Percentiles rank a stretch among this genome's conserved stretches.
Evolutionary conservation across 2,329 filamentous ascomycete species (phyloP).

Genomic region (Decorospora gaudefroyi): DNA sequence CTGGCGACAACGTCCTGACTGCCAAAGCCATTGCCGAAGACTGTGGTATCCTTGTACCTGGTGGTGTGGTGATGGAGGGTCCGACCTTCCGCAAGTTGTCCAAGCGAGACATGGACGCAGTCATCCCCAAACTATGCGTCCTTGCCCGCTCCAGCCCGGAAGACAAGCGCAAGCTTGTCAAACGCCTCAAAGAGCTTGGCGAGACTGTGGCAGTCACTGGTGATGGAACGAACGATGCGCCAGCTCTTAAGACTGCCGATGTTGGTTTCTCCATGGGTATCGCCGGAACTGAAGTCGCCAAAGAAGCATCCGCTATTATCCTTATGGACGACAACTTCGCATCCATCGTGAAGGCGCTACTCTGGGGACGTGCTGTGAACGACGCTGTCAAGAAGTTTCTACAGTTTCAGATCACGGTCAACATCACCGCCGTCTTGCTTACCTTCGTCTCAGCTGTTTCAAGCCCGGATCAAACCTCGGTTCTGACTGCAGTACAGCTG

Average conservation of each 20-base stretch:
- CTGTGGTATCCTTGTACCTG: constrained; percentile 73
- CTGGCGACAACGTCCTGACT: constrained; percentile 79
- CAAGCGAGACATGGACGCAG: constrained; percentile 59
- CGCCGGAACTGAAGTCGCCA: constrained; percentile 79
- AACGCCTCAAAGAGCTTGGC: constrained; percentile 65
- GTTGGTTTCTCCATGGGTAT: constrained; percentile 88
- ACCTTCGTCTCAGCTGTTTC: constrained; percentile 87
- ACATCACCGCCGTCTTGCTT: constrained; percentile 84
- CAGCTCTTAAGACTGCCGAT: constrained; percentile 78
- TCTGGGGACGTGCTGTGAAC: constrained; percentile 66
- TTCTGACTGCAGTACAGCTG: constrained; percentile 86
- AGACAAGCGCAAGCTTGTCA: constrained; percentile 69
- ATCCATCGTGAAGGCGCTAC: constrained; percentile 81
- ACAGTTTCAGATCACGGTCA: constrained; percentile 77
- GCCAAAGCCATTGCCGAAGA: constrained; percentile 78
- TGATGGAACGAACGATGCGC: constrained; percentile 82
- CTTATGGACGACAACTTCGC: constrained; percentile 87
- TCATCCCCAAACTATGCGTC: constrained; percentile 68
- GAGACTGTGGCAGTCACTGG: constrained; percentile 83
- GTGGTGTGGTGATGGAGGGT: constrained; percentile 76
- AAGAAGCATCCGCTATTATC: constrained; percentile 83
- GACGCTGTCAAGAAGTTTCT: constrained; percentile 52
- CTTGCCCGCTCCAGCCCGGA: constrained; percentile 71
- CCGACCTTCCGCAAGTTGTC: constrained; percentile 75
- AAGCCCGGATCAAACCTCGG: constrained; percentile 68